phyloP scores from a whole-genome alignment of 306 rosid species.

The Acmispon strigosus region DNA sequence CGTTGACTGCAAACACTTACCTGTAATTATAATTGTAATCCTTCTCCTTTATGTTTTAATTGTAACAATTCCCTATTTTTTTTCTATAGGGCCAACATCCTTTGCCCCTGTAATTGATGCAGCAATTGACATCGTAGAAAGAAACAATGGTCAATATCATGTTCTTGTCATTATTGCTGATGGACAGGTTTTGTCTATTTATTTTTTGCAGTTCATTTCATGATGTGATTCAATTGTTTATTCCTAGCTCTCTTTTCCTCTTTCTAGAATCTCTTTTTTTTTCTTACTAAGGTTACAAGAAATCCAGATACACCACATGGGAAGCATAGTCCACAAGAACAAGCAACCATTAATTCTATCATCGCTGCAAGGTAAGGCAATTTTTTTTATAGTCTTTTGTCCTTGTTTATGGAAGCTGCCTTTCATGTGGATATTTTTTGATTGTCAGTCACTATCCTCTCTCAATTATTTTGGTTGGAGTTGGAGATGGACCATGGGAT shows the following conservation, averaged over 20 bases:
- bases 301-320: conserved; percentile 63
- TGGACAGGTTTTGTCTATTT: conserved; percentile 68
- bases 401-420: conserved; percentile 9
- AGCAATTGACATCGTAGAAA: conserved; percentile 79
- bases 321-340: conserved; percentile 71
- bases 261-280: not conserved
- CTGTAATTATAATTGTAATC: not conserved
- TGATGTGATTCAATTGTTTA: not conserved
- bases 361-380: conserved; percentile 77
- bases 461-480: conserved; percentile 89
- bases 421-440: conserved; percentile 15
- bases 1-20: not conserved
- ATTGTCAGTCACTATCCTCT: conserved; percentile 68
- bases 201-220: not conserved
- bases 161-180: conserved; percentile 97
- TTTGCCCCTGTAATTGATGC: conserved; percentile 83
- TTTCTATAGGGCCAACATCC: conserved; percentile 80
- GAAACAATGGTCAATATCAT: conserved; percentile 79
- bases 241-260: not conserved
- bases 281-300: conserved; percentile 52
- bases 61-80: not conserved
- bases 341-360: conserved; percentile 65
- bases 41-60: not conserved
- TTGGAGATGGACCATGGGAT: conserved; percentile 99
- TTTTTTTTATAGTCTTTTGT: not conserved